phyloP scores from a whole-genome alignment of 2,329 filamentous ascomycete species.

The Dactylellina cionopaga region DNA sequence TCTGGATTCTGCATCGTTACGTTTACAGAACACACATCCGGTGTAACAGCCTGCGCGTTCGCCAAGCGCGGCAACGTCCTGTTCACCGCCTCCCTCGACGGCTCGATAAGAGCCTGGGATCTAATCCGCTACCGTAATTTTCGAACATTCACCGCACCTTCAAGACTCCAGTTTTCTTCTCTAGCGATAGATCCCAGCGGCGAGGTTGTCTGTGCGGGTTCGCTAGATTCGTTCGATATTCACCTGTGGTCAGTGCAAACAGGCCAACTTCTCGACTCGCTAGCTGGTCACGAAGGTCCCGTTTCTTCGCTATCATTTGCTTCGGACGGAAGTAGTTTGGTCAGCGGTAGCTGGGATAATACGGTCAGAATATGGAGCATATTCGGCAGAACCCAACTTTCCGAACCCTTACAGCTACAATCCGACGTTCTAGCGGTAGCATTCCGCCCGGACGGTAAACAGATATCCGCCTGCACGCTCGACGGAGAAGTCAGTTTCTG shows the following conservation, averaged over 20 bases:
- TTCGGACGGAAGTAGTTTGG: conserved; percentile 81
- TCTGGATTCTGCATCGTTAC: conserved; percentile 98
- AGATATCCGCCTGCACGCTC: conserved; percentile 89
- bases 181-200: conserved; percentile 97
- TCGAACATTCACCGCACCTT: conserved; percentile 93
- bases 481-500: conserved; percentile 96
- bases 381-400: conserved; percentile 91
- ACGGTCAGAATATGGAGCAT: conserved; percentile 97
- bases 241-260: conserved; percentile 99
- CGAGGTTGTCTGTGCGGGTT: conserved; percentile 94
- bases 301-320: conserved; percentile 89
- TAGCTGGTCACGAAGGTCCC: conserved; percentile 92
- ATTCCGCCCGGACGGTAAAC: conserved; percentile 87
- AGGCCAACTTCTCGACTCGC: conserved; percentile 87
- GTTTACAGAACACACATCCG: conserved; percentile 95
- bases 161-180: conserved; percentile 88
- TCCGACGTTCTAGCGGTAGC: conserved; percentile 88
- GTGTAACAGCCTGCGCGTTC: conserved; percentile 93
- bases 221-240: conserved; percentile 94
- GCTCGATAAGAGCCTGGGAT: conserved; percentile 95
- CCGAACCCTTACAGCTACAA: conserved; percentile 90
- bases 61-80: conserved; percentile 94
- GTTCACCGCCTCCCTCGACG: conserved; percentile 94
- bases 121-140: conserved; percentile 96
- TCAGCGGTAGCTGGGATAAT: conserved; percentile 95